Percentiles rank a stretch among this genome's conserved stretches.
Evolutionary conservation across 345 rosid species (phyloP).

Genomic region (Anacardium occidentale): DNA sequence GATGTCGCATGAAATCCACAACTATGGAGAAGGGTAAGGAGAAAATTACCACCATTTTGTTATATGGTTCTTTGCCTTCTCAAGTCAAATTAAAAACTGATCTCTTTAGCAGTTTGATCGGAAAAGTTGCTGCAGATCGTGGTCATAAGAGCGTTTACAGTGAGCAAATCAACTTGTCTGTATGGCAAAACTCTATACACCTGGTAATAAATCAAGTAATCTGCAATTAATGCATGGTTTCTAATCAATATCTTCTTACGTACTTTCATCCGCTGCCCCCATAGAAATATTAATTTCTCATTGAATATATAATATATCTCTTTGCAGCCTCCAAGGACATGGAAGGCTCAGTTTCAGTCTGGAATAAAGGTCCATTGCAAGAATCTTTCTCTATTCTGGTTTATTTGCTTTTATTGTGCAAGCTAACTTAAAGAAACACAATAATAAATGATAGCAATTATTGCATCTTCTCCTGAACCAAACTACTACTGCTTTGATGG

Average conservation of each 20-base stretch:
- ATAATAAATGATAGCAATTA: not conserved
- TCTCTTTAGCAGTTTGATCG: conserved; percentile 12
- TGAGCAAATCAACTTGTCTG: not conserved
- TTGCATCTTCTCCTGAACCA: not conserved
- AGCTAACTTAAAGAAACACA: not conserved
- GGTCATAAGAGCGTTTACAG: conserved; percentile 8
- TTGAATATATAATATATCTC: not conserved
- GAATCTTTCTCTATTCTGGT: not conserved
- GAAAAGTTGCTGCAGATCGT: conserved; percentile 12
- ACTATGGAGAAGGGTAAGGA: conserved; percentile 14
- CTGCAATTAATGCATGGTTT: no score
- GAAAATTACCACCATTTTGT: not conserved
- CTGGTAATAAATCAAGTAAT: not conserved
- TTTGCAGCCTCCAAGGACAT: conserved; percentile 20
- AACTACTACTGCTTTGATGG: not conserved
- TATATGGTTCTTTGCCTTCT: not conserved
- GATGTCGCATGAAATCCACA: conserved; percentile 19
- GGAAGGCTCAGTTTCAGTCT: conserved; percentile 16
- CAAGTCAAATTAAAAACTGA: not conserved
- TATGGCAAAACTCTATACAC: conserved; percentile 6
- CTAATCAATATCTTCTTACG: no score
- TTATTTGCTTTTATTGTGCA: not conserved
- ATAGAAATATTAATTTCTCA: not conserved
- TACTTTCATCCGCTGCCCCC: not conserved
- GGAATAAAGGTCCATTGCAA: conserved; percentile 9